phyloP scores from a whole-genome alignment of 1,284 basidiomycete species.

The Cutaneotrichosporon sp. region DNA sequence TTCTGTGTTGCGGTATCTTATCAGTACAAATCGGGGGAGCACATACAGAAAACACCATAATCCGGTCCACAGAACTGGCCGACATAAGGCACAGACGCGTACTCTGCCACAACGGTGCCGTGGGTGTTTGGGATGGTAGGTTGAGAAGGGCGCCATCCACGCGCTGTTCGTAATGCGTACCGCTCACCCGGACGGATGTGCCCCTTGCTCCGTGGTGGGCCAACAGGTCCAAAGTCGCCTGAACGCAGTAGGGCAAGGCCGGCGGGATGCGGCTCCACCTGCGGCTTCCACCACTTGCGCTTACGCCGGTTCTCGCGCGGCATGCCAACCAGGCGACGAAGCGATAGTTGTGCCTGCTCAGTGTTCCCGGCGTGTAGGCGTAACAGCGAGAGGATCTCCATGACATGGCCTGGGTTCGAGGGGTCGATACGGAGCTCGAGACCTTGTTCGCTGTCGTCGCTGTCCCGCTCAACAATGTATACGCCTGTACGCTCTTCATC shows the following conservation, averaged over 20 bases:
- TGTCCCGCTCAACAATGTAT: constrained; percentile 19
- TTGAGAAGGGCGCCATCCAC: neutral
- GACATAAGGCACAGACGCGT: constrained; percentile 77
- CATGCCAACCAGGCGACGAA: constrained; percentile 32
- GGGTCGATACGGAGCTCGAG: neutral
- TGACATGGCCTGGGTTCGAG: constrained; percentile 10
- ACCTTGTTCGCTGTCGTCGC: constrained; percentile 21
- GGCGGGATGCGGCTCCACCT: constrained; percentile 65
- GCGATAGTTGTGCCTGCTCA: constrained; percentile 23
- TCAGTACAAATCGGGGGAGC: constrained; percentile 27
- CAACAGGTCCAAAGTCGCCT: constrained; percentile 81
- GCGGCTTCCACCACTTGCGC: constrained; percentile 53
- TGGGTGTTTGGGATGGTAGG: constrained; percentile 73
- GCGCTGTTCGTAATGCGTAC: constrained; percentile 6
- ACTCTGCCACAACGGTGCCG: constrained; percentile 81
- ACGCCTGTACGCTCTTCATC: constrained; percentile 31
- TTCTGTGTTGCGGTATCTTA: constrained; percentile 61
- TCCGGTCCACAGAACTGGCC: constrained; percentile 75
- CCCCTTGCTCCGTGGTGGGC: constrained; percentile 40
- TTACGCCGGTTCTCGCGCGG: constrained; percentile 1
- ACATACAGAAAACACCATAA: constrained; percentile 40
- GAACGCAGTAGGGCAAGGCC: constrained; percentile 70
- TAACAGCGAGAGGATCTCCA: constrained; percentile 31
- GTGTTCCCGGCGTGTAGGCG: constrained; percentile 26
- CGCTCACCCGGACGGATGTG: constrained; percentile 11